Percentiles rank a stretch among this genome's conserved stretches.
These are phyloP conservation scores for Phialophora tarda DNA, from an alignment of 2,329 filamentous ascomycete species.

Conservation along the genomic window DNA sequence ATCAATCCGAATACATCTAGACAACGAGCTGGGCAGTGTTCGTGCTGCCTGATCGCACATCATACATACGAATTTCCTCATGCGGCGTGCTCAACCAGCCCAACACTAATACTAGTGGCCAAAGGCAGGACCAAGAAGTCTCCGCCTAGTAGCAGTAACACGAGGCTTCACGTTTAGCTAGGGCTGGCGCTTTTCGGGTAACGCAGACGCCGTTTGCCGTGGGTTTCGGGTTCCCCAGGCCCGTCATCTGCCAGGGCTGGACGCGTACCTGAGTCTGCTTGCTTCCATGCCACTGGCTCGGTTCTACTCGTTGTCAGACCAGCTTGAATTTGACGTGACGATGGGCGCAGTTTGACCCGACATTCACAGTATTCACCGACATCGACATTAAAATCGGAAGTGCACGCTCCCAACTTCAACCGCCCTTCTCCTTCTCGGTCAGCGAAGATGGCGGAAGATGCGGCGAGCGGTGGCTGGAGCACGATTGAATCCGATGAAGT, in stretches of 20 bases:
- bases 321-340: neutral
- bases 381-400: neutral
- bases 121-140: too few relatives aligned
- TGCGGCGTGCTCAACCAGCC: neutral
- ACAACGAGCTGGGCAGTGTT: neutral
- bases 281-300: conserved; percentile 1
- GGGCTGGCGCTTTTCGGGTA: neutral
- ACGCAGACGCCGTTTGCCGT: neutral
- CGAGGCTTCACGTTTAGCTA: conserved; percentile 1
- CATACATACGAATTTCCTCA: neutral
- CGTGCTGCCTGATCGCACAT: neutral
- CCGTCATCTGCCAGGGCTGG: neutral
- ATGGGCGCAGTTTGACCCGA: neutral
- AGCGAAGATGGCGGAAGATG: conserved; percentile 65
- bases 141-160: too few relatives aligned
- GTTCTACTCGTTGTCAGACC: neutral
- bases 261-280: neutral
- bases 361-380: neutral
- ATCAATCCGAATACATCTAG: neutral
- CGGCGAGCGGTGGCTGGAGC: conserved; percentile 73
- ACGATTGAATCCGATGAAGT: conserved; percentile 98
- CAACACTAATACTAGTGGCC: neutral
- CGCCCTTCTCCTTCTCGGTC: neutral
- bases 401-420: neutral
- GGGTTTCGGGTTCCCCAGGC: neutral